Percentiles rank a stretch among this genome's conserved stretches.
These are phyloP conservation scores for Alternaria brassicicola DNA, from an alignment of 2,329 filamentous ascomycete genomes.

Conservation along the genomic window DNA sequence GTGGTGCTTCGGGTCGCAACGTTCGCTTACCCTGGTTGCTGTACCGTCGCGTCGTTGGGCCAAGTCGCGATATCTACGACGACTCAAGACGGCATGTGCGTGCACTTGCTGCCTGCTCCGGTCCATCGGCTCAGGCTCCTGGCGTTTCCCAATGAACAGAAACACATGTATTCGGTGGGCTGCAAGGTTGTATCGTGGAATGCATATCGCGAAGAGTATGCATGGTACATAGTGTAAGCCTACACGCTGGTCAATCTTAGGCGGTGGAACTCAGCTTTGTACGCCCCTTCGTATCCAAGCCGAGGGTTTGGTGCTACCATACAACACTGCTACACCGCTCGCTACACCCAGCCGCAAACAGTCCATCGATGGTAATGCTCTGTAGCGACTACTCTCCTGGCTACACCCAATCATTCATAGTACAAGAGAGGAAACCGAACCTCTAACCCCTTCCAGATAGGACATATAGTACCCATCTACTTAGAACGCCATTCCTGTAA, in stretches of 20 bases:
- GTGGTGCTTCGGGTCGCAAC: constrained; percentile 1
- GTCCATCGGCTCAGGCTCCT: neutral
- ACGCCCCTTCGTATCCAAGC: neutral
- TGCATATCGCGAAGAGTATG: neutral
- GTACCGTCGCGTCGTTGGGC: constrained; percentile 2
- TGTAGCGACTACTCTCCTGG: neutral
- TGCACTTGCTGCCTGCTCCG: neutral
- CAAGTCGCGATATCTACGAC: neutral
- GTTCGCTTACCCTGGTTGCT: constrained; percentile 8
- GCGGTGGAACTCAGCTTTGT: neutral
- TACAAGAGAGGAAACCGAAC: neutral
- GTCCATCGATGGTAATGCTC: neutral
- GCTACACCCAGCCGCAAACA: constrained; percentile 3
- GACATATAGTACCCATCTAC: neutral
- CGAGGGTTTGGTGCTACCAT: neutral
- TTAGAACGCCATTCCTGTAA: neutral
- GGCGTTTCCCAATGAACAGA: neutral
- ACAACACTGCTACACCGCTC: constrained; percentile 6
- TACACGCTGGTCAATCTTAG: neutral
- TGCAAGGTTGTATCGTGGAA: neutral
- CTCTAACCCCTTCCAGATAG: neutral
- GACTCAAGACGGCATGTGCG: neutral
- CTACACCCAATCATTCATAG: neutral
- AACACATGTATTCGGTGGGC: neutral
- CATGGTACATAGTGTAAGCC: neutral